Evolutionary conservation across 129 eudicot genomes (phyloP).

Genomic region (Helianthus tuberosus): DNA sequence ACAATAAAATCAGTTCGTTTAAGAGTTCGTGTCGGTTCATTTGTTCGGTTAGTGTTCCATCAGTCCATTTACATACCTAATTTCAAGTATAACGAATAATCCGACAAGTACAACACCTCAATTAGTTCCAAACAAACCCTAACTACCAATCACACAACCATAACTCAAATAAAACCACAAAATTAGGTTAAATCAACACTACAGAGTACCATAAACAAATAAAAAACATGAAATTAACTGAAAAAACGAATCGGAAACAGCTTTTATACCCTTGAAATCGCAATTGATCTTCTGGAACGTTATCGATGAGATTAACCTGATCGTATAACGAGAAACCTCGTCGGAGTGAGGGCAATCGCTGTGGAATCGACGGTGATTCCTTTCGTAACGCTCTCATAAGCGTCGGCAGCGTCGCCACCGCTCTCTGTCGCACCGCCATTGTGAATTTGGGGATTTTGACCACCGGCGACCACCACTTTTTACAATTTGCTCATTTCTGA

Average conservation of each 20-base stretch:
- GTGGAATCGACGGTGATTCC: conserved; percentile 38
- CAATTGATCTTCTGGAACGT: conserved; percentile 93
- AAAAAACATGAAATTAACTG: background rate
- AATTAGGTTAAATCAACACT: background rate
- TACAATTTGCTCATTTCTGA: background rate
- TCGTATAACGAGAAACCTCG: conserved; percentile 94
- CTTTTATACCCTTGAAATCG: conserved; percentile 72
- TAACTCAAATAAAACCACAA: background rate
- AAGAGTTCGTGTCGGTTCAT: too few species aligned
- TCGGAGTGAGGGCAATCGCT: conserved; percentile 58
- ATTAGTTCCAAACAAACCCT: background rate
- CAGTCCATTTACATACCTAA: background rate
- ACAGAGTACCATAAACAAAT: too few species aligned
- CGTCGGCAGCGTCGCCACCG: conserved; percentile 72
- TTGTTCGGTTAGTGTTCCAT: too few species aligned
- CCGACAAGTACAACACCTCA: background rate
- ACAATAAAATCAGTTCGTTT: too few species aligned
- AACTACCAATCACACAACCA: conserved; percentile 12
- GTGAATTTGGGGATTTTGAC: conserved; percentile 36
- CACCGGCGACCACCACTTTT: conserved; percentile 12
- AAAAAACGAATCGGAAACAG: background rate
- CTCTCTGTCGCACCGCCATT: conserved; percentile 83
- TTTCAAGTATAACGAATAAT: conserved; percentile 4
- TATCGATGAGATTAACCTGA: conserved; percentile 89
- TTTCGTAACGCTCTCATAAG: conserved; percentile 60